These are phyloP conservation scores for Leccinum olivaceoglutinosum DNA, from an alignment of 1,284 basidiomycete genomes.

Conservation along the genomic window DNA sequence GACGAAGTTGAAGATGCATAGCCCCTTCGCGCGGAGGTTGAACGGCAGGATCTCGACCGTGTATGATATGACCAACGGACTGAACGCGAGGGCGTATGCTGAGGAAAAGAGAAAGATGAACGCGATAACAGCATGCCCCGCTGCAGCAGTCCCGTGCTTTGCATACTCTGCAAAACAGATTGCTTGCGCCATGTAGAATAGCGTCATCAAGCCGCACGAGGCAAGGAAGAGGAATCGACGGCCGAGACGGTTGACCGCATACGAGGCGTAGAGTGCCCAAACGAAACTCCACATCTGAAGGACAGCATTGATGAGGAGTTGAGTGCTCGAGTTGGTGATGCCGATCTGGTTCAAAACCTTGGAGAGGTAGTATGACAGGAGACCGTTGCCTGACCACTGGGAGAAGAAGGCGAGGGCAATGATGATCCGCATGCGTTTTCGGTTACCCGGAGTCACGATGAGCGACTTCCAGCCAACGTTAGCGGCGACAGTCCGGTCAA, in stretches of 20 bases:
- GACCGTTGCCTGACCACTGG: conserved; percentile 73
- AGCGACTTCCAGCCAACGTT: conserved; percentile 62
- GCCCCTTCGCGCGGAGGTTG: conserved; percentile 72
- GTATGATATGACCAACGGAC: conserved; percentile 69
- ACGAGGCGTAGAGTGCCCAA: conserved; percentile 57
- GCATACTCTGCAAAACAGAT: conserved; percentile 49
- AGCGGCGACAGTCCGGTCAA: conserved; percentile 50
- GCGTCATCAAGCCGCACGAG: conserved; percentile 60
- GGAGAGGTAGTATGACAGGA: conserved; percentile 74
- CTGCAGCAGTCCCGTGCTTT: conserved; percentile 35
- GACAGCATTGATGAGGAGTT: conserved; percentile 67
- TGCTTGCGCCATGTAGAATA: conserved; percentile 20
- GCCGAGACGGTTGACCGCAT: conserved; percentile 53
- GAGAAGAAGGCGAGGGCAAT: conserved; percentile 68
- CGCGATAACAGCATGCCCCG: conserved; percentile 65
- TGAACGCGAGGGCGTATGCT: conserved; percentile 66
- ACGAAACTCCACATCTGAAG: conserved; percentile 72
- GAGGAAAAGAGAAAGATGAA: conserved; percentile 76
- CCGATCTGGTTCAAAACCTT: conserved; percentile 68
- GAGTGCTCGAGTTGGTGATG: conserved; percentile 53
- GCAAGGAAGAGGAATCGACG: conserved; percentile 60
- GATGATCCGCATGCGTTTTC: conserved; percentile 65
- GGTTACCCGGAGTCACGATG: conserved; percentile 58
- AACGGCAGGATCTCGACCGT: conserved; percentile 74
- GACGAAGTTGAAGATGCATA: conserved; percentile 68